Conservation (phyloP, 495 filamentous ascomycete genomes). For the Saxispiralis lemnorum region DNA sequence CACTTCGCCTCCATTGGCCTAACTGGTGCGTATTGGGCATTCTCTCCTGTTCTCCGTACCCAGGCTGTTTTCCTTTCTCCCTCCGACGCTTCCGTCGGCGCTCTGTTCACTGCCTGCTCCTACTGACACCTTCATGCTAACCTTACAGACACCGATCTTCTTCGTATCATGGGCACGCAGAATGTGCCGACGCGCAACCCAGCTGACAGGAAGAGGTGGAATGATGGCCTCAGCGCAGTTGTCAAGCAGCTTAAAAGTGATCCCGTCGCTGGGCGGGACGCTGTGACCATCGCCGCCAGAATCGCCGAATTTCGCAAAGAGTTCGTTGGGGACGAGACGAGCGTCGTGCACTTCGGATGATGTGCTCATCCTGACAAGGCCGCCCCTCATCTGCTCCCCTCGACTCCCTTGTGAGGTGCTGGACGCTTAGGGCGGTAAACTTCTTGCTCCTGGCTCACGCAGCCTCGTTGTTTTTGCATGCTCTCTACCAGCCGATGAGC, state of each 20-base stretch:
- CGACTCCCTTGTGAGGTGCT: no score
- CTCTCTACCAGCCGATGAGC: no score
- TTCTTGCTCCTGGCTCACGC: no score
- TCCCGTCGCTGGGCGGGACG: conserved; percentile 53
- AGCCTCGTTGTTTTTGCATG: no score
- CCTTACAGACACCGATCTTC: conserved; percentile 9
- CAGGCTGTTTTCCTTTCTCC: background rate
- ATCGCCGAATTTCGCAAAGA: conserved; percentile 69
- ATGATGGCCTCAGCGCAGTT: conserved; percentile 53
- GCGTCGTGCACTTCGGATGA: conserved; percentile 18
- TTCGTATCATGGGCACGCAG: conserved; percentile 19
- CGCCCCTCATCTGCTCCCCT: no score
- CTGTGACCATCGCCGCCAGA: conserved; percentile 57
- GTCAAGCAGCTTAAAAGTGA: conserved; percentile 52
- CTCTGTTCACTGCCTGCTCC: conserved; percentile 19
- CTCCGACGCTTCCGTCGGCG: conserved; percentile 14
- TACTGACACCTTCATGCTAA: conserved; percentile 11
- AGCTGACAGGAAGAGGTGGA: conserved; percentile 55
- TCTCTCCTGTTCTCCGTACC: background rate
- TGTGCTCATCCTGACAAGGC: no score
- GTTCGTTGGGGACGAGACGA: conserved; percentile 38
- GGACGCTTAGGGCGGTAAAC: no score
- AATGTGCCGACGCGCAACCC: conserved; percentile 42
- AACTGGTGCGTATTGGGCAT: conserved; percentile 54
- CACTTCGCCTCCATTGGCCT: conserved; percentile 63